These are phyloP conservation scores for Amanita jacksonii DNA, from an alignment of 768 basidiomycete species.

Conservation along the genomic window DNA sequence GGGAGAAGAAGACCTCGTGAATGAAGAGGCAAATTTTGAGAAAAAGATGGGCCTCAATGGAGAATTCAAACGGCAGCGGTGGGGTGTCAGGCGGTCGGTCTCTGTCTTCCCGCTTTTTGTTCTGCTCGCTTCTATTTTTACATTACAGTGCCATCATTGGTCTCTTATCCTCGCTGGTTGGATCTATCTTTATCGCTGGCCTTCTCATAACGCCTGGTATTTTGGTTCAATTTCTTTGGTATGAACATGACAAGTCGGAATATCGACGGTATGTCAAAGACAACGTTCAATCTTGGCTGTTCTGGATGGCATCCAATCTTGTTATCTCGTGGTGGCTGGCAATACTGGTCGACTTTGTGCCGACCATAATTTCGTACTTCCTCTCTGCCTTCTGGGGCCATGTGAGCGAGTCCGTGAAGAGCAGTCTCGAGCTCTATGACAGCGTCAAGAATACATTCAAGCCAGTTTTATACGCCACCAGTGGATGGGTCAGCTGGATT, in stretches of 20 bases:
- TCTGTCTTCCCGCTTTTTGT: neutral
- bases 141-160: conserved; percentile 41
- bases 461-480: conserved; percentile 63
- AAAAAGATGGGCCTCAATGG: conserved; percentile 44
- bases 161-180: conserved; percentile 65
- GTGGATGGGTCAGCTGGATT: conserved; percentile 64
- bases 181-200: conserved; percentile 56
- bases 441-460: conserved; percentile 63
- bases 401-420: conserved; percentile 59
- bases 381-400: conserved; percentile 66
- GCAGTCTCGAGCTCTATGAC: conserved; percentile 57
- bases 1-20: conserved; percentile 64
- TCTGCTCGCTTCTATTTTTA: conserved; percentile 1
- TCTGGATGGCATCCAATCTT: conserved; percentile 74
- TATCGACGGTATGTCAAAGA: conserved; percentile 51
- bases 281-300: conserved; percentile 70
- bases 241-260: conserved; percentile 44
- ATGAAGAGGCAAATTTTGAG: conserved; percentile 60
- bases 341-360: conserved; percentile 59
- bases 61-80: conserved; percentile 31
- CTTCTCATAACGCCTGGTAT: conserved; percentile 54
- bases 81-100: conserved; percentile 44
- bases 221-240: conserved; percentile 63
- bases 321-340: conserved; percentile 75
- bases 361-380: conserved; percentile 39